These are phyloP conservation scores for Stellera chamaejasme DNA, from an alignment of 345 rosid genomes.

Conservation along the genomic window DNA sequence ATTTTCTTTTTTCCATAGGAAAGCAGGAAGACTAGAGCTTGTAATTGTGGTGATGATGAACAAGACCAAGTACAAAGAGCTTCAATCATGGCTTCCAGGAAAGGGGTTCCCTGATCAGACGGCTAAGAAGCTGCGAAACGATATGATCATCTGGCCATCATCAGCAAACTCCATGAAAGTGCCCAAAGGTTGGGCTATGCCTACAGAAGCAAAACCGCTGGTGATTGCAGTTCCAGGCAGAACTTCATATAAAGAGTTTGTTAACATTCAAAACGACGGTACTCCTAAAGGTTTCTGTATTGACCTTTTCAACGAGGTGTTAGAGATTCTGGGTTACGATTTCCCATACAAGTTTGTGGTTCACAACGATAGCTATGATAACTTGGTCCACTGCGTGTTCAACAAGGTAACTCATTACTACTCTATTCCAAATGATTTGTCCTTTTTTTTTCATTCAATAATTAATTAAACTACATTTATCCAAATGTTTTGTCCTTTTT, in stretches of 20 bases:
- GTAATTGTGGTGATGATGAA: slow-evolving; percentile 15
- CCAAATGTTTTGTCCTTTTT: no score
- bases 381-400: slow-evolving; percentile 19
- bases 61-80: slow-evolving; percentile 26
- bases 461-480: no score
- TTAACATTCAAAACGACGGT: slow-evolving; percentile 5
- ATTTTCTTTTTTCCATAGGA: no score
- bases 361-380: slow-evolving; percentile 21
- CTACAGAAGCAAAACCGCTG: slow-evolving; percentile 14
- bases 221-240: slow-evolving; percentile 28
- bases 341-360: slow-evolving; percentile 14
- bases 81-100: slow-evolving; percentile 20
- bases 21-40: slow-evolving; percentile 14
- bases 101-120: slow-evolving; percentile 16
- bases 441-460: no score
- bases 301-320: slow-evolving; percentile 16
- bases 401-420: slow-evolving; percentile 25
- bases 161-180: slow-evolving; percentile 15
- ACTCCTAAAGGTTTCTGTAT: slow-evolving; percentile 33
- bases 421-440: background rate
- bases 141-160: slow-evolving; percentile 34
- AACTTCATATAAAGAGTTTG: slow-evolving; percentile 29
- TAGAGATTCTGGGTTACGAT: background rate
- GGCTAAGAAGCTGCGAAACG: background rate
- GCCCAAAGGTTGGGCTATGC: slow-evolving; percentile 30